Conservation (phyloP, 129 eudicot genomes). For the Flaveria sonorensis region DNA sequence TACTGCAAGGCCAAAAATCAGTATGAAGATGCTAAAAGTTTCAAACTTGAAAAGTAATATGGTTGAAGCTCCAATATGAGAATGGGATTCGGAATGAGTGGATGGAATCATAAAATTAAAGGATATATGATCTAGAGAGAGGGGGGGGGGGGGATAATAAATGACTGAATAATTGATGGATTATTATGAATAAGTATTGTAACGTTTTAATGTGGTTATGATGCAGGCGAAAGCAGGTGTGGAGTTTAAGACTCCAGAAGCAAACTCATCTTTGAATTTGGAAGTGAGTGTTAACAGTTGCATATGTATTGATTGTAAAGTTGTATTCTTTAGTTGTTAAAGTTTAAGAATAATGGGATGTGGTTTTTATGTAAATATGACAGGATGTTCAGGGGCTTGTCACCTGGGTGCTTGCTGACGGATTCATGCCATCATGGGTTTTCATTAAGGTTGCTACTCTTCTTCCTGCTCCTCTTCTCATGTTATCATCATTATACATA, state of each 20-base stretch:
- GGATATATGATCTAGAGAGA: too few relatives aligned
- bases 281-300: conserved; percentile 44
- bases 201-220: conserved; percentile 20
- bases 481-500: too few relatives aligned
- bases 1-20: background rate
- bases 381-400: conserved; percentile 98
- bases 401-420: conserved; percentile 96
- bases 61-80: too few relatives aligned
- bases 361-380: conserved; percentile 4
- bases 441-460: conserved; percentile 67
- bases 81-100: too few relatives aligned
- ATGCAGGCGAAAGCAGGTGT: conserved; percentile 83
- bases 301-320: background rate
- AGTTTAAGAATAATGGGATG: background rate
- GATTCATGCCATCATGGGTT: conserved; percentile 96
- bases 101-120: too few relatives aligned
- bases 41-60: too few relatives aligned
- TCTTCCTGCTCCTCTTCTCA: background rate
- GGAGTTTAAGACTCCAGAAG: conserved; percentile 66
- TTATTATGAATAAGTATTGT: too few relatives aligned
- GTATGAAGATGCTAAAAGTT: background rate
- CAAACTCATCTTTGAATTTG: conserved; percentile 63
- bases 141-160: too few relatives aligned
- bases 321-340: background rate
- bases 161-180: too few relatives aligned